These are phyloP conservation scores for Aquilaria yunnanensis DNA, from an alignment of 345 rosid genomes.

Conservation along the genomic window DNA sequence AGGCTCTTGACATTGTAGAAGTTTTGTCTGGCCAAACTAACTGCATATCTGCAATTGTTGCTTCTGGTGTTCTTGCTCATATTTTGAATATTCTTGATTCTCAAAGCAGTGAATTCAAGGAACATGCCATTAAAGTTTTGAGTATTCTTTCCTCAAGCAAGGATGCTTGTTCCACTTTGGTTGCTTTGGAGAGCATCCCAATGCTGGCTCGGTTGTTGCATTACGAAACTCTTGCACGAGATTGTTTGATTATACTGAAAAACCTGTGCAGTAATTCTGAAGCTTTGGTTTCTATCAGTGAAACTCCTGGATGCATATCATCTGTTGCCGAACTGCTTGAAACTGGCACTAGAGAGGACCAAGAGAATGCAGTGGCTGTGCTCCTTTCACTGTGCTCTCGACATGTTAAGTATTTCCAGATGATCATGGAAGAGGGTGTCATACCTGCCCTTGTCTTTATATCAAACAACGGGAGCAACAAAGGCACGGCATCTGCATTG, in stretches of 20 bases:
- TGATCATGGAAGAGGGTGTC: slow-evolving; percentile 58
- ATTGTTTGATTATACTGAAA: slow-evolving; percentile 36
- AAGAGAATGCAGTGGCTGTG: slow-evolving; percentile 50
- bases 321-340: slow-evolving; percentile 59
- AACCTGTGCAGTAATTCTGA: slow-evolving; percentile 48
- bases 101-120: slow-evolving; percentile 26
- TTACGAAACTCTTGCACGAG: slow-evolving; percentile 31
- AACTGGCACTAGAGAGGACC: slow-evolving; percentile 41
- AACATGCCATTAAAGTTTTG: slow-evolving; percentile 51
- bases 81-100: slow-evolving; percentile 42
- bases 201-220: slow-evolving; percentile 52
- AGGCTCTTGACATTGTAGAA: slow-evolving; percentile 48
- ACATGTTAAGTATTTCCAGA: slow-evolving; percentile 35
- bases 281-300: slow-evolving; percentile 48
- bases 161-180: slow-evolving; percentile 38
- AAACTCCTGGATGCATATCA: slow-evolving; percentile 54
- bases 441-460: slow-evolving; percentile 47
- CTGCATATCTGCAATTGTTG: slow-evolving; percentile 33
- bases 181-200: slow-evolving; percentile 40
- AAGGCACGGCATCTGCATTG: slow-evolving; percentile 44
- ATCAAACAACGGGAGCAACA: slow-evolving; percentile 57
- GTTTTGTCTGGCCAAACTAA: slow-evolving; percentile 38
- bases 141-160: slow-evolving; percentile 42
- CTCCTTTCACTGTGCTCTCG: slow-evolving; percentile 39
- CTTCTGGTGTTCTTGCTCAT: slow-evolving; percentile 45